phyloP scores from a whole-genome alignment of 257 asterid species.

The Solanum etuberosum region DNA sequence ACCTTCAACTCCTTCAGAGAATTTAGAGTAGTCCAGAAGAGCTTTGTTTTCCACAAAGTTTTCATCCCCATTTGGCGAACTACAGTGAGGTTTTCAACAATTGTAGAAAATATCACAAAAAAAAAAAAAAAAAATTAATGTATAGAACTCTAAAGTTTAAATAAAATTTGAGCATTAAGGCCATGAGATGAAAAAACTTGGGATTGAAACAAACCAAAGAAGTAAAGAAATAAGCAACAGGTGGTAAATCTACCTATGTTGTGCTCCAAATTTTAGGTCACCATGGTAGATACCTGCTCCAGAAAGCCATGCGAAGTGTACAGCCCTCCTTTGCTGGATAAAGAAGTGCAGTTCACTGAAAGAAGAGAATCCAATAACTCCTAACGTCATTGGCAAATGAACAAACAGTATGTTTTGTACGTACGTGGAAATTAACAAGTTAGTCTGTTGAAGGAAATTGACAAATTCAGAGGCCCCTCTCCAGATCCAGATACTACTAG shows the following conservation, averaged over 20 bases:
- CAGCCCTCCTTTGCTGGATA: conserved; percentile 90
- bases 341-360: conserved; percentile 95
- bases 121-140: neutral
- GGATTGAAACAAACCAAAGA: neutral
- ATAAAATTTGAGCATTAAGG: neutral
- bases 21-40: conserved; percentile 67
- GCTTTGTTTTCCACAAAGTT: conserved; percentile 99
- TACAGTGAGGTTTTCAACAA: conserved; percentile 21
- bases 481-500: neutral
- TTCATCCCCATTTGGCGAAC: conserved; percentile 89
- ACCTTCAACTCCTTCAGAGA: conserved; percentile 75
- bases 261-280: conserved; percentile 89
- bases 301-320: conserved; percentile 96
- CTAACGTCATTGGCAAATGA: neutral
- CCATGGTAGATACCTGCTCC: conserved; percentile 99
- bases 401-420: neutral
- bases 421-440: neutral
- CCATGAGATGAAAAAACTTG: neutral
- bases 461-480: neutral
- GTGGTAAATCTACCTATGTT: conserved; percentile 43
- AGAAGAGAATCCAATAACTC: conserved; percentile 4
- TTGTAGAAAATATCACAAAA: neutral
- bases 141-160: neutral
- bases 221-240: neutral
- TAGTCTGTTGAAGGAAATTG: neutral